Percentiles rank a stretch among this genome's conserved stretches.
These are phyloP conservation scores for Ettlia oleoabundans DNA, from an alignment of 139 green algal species.

Conservation along the genomic window DNA sequence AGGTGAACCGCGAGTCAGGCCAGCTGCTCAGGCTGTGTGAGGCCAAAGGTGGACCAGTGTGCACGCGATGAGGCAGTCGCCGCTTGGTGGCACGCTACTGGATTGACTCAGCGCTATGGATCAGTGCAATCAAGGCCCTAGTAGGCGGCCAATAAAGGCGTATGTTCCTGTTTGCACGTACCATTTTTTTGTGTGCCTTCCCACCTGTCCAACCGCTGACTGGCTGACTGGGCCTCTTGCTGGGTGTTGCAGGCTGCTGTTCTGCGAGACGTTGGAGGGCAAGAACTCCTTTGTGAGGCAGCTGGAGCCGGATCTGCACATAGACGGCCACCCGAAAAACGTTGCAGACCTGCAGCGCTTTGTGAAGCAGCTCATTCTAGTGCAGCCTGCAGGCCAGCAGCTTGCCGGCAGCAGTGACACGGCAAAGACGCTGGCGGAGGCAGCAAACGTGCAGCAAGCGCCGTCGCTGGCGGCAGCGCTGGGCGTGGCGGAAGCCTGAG, in stretches of 20 bases:
- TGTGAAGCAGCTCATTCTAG: conserved; percentile 25
- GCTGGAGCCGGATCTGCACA: conserved; percentile 83
- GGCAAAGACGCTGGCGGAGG: background rate
- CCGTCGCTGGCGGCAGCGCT: background rate
- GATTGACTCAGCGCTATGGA: too few species aligned
- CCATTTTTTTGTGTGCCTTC: too few species aligned
- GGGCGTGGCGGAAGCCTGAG: background rate
- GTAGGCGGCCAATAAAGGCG: too few species aligned
- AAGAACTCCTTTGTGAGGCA: conserved; percentile 85
- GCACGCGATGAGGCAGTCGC: too few species aligned
- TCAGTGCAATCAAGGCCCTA: too few species aligned
- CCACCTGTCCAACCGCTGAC: too few species aligned
- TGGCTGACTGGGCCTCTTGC: too few species aligned
- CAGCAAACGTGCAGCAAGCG: conserved; percentile 21
- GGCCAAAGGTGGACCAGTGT: too few species aligned
- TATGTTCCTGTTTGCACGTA: too few species aligned
- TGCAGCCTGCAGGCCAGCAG: background rate
- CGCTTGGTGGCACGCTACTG: too few species aligned
- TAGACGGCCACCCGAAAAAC: conserved; percentile 69
- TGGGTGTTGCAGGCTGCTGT: conserved; percentile 60
- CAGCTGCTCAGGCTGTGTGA: too few species aligned
- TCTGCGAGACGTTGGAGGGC: conserved; percentile 78
- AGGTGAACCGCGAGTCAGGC: too few species aligned
- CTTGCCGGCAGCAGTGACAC: background rate
- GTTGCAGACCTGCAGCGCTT: conserved; percentile 37